A percentile compares a stretch with the other conserved stretches of the same genome.
These are phyloP conservation scores for Colletotrichum incanum DNA, from an alignment of 2,329 filamentous ascomycete genomes.

Conservation along the genomic window DNA sequence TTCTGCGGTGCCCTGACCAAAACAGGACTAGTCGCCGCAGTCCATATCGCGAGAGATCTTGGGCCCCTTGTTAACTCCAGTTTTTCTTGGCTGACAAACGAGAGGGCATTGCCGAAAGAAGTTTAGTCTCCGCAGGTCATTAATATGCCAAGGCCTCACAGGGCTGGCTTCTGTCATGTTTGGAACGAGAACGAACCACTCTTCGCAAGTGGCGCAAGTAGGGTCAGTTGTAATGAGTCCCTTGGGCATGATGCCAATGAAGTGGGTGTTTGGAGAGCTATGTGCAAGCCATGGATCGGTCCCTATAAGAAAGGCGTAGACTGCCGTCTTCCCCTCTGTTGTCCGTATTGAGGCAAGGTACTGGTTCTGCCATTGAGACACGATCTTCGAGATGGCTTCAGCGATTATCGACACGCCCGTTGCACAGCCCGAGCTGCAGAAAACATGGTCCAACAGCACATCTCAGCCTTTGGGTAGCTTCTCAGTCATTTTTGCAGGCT, in stretches of 20 bases:
- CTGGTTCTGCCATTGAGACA: too few species aligned
- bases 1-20: slow-evolving; percentile 4
- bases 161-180: not conserved
- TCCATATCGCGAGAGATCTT: not conserved
- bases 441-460: slow-evolving; percentile 25
- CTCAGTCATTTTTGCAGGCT: slow-evolving; percentile 28
- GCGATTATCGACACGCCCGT: not conserved
- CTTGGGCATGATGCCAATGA: not conserved
- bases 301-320: not conserved
- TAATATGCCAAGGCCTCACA: slow-evolving; percentile 15
- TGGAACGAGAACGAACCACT: slow-evolving; percentile 3
- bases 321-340: not conserved
- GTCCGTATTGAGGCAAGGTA: too few species aligned
- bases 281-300: not conserved
- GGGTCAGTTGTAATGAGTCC: not conserved
- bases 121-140: slow-evolving; percentile 51
- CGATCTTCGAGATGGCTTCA: not conserved
- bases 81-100: slow-evolving; percentile 4
- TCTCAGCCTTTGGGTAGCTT: slow-evolving; percentile 5
- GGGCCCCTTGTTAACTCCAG: not conserved
- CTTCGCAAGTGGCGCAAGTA: not conserved
- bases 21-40: slow-evolving; percentile 39
- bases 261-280: not conserved
- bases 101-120: slow-evolving; percentile 42
- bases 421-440: slow-evolving; percentile 8